A percentile compares a stretch with the other conserved stretches of the same genome.
These are phyloP conservation scores for Monosporascus sp. DNA, from an alignment of 2,329 filamentous ascomycete genomes.

Conservation along the genomic window DNA sequence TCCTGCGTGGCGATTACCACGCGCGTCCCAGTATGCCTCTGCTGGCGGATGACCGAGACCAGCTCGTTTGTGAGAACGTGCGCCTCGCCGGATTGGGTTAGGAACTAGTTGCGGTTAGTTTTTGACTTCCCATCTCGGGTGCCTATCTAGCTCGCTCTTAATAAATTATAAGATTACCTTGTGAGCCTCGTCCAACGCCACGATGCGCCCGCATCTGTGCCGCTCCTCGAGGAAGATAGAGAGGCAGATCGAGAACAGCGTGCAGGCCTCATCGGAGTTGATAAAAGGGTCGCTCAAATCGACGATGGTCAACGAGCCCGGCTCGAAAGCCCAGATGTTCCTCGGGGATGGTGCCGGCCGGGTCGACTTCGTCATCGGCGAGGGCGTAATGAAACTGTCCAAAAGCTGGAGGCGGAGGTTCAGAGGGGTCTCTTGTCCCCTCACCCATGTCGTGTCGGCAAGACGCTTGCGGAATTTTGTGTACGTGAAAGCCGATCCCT, in stretches of 20 bases:
- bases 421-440: conserved; percentile 35
- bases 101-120: conserved; percentile 10
- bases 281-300: conserved; percentile 53
- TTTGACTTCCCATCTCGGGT: neutral
- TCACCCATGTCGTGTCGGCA: conserved; percentile 22
- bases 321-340: conserved; percentile 22
- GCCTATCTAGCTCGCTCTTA: neutral
- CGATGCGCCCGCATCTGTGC: conserved; percentile 35
- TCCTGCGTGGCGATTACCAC: conserved; percentile 20
- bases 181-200: conserved; percentile 55
- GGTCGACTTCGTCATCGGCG: conserved; percentile 5
- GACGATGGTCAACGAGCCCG: conserved; percentile 49
- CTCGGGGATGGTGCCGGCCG: conserved; percentile 4
- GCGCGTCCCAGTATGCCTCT: conserved; percentile 15
- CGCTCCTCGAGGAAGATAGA: conserved; percentile 41
- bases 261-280: conserved; percentile 46
- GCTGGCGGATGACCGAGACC: conserved; percentile 15
- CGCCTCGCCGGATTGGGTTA: conserved; percentile 10
- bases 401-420: conserved; percentile 43
- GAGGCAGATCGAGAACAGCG: conserved; percentile 52
- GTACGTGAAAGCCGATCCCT: conserved; percentile 36
- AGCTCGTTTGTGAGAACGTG: conserved; percentile 12
- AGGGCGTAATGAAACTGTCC: conserved; percentile 43
- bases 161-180: conserved; percentile 34
- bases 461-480: conserved; percentile 32